Evolutionary conservation across 1,284 basidiomycete species (phyloP).

Genomic region (Ustilago sp.): DNA sequence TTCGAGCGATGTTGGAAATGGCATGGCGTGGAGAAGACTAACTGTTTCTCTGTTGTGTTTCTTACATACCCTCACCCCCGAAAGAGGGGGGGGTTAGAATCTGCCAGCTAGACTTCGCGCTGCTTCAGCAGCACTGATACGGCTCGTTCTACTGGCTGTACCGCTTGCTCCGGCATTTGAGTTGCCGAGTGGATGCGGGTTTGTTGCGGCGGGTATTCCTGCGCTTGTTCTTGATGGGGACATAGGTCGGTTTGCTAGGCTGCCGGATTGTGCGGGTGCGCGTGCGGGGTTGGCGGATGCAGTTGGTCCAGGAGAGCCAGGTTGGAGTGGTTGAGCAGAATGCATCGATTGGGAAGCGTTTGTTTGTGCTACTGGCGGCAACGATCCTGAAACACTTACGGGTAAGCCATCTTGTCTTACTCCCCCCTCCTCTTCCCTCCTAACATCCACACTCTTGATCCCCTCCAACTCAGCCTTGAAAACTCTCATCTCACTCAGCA

Average conservation of each 20-base stretch:
- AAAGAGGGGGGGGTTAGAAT: constrained; percentile 19
- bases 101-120: constrained; percentile 48
- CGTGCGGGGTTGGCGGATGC: constrained; percentile 3
- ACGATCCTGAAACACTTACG: background rate
- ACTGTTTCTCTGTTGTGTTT: too few relatives aligned
- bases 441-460: background rate
- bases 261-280: background rate
- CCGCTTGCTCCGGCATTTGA: constrained; percentile 45
- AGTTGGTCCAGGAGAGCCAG: background rate
- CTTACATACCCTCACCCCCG: too few relatives aligned
- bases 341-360: constrained; percentile 28
- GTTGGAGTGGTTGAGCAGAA: background rate
- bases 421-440: constrained; percentile 11
- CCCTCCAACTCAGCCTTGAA: constrained; percentile 39
- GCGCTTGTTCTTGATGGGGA: constrained; percentile 18
- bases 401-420: constrained; percentile 11
- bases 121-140: constrained; percentile 50
- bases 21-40: too few relatives aligned
- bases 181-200: constrained; percentile 39
- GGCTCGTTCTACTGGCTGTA: constrained; percentile 35
- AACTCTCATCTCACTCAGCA: constrained; percentile 46
- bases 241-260: constrained; percentile 26
- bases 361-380: constrained; percentile 3
- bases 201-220: background rate
- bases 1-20: too few relatives aligned